Conservation (phyloP, 441 rosid species). For the Corymbia calophylla region DNA sequence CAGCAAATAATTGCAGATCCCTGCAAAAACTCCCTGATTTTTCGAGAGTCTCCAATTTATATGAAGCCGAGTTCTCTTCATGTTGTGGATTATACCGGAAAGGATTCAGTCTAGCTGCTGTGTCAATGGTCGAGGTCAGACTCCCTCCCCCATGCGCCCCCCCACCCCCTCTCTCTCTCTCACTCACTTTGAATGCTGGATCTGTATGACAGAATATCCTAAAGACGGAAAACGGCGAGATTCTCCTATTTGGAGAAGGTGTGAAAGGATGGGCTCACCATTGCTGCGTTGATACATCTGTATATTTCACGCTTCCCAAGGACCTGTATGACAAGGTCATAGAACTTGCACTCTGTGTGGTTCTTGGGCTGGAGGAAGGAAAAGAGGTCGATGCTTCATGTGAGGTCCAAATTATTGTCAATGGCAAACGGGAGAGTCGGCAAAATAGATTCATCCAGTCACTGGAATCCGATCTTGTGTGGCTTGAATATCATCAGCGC, state of each 20-base stretch:
- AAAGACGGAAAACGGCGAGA: accelerated
- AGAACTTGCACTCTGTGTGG: neutral
- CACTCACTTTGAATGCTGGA: neutral
- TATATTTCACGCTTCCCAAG: neutral
- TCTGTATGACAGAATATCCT: neutral
- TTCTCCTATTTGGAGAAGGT: neutral
- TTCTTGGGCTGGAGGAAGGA: neutral
- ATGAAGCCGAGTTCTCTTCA: neutral
- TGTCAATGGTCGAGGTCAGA: neutral
- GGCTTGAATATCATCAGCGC: accelerated
- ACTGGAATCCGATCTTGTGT: neutral
- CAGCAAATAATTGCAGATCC: neutral
- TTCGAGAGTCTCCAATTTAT: neutral
- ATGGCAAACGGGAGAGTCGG: accelerated
- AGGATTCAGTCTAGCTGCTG: accelerated
- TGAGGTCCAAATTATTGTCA: accelerated
- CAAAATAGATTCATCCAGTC: accelerated
- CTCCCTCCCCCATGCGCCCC: neutral
- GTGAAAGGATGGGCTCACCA: neutral
- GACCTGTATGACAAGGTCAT: neutral
- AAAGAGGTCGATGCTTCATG: accelerated
- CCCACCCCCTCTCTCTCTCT: neutral
- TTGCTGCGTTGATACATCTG: neutral
- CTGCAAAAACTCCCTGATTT: neutral
- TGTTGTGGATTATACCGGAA: neutral